Base-by-base conservation (phyloP, 139 green algal species). In the Medakamo hakoo region DNA sequence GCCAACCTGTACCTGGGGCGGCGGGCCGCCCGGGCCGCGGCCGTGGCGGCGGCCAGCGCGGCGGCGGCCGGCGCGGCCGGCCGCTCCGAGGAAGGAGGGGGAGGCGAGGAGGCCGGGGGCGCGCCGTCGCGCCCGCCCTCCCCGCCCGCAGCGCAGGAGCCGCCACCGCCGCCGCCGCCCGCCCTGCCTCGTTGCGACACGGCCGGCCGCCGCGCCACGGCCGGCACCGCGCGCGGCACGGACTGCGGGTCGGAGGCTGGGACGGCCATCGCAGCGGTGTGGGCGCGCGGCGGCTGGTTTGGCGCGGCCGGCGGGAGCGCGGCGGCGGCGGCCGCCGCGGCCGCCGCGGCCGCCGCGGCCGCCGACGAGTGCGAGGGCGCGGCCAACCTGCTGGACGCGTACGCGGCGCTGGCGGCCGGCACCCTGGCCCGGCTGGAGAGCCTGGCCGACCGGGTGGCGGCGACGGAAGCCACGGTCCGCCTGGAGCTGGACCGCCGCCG, bases 401-500 rank as follows among this genome's bases (percentile, higher is more conserved):
- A 73, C 58, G 63, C 63, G 55, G 63, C 60, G 55, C 70, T 68
- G 60, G 57, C 58, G 24, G 70, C 70, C 40, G 30, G 27, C 23
- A n/a, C 63, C 31, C 31, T 71, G 60, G 62, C 32, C 56, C 27
- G 70, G 22, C 62, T 75, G 25, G 55, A 59, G 21, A 52, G 65
- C 3, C n/a, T 71, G 40, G 65, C 65, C 22, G 70, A 75, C 40
- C 57, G 62, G 21, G 66, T 71, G 27, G 65, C 69, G 14, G 70
- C 62, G 27, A 71, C 65, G 32, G 64, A 75, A 48, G 57, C 62
- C 25, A 49, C 65, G 18, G 58, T 71, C 25, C 29, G 60, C 18
- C 32, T 75, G 4, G 60, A 71, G 64, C 49, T 75, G 27, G 70
- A 75, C 48, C 58, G 67, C 24, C 56, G 70, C 5, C 56, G 70